phyloP scores from a whole-genome alignment of 139 green algal species.

The Microglena sp. region DNA sequence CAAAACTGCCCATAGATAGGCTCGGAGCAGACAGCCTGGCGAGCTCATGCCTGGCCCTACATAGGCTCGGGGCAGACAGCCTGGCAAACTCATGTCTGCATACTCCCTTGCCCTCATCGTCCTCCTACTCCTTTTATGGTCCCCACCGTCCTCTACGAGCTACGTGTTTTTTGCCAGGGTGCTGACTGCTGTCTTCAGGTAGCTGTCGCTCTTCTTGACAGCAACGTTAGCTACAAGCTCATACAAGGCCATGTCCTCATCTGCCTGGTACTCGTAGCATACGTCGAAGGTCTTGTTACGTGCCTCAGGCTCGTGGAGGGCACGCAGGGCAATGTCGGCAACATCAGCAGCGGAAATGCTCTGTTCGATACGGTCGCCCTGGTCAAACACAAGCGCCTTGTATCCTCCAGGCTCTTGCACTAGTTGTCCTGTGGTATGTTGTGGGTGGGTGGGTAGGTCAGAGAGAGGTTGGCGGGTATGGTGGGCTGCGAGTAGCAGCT shows the following conservation, averaged over 20 bases:
- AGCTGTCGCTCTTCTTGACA: slow-evolving; percentile 65
- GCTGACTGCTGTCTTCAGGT: slow-evolving; percentile 69
- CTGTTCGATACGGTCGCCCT: slow-evolving; percentile 73
- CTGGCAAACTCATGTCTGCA: too few relatives aligned
- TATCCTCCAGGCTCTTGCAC: slow-evolving; percentile 90
- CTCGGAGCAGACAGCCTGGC: too few relatives aligned
- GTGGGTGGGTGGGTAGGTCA: neutral
- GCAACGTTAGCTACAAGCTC: slow-evolving; percentile 58
- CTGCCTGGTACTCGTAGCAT: slow-evolving; percentile 67
- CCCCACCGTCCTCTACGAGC: too few relatives aligned
- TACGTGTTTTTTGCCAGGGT: slow-evolving; percentile 78
- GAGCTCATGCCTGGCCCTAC: too few relatives aligned
- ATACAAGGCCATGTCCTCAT: slow-evolving; percentile 57
- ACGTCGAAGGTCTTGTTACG: slow-evolving; percentile 98
- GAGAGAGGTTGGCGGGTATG: neutral
- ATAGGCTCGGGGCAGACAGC: too few relatives aligned
- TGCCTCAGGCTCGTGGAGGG: slow-evolving; percentile 44
- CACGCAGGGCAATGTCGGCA: slow-evolving; percentile 87
- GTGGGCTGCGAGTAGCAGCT: neutral
- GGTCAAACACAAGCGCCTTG: slow-evolving; percentile 96
- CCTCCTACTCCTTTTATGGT: too few relatives aligned
- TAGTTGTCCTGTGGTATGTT: slow-evolving; percentile 34
- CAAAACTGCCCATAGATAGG: too few relatives aligned
- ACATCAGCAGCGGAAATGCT: slow-evolving; percentile 88
- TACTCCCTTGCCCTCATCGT: too few relatives aligned